A percentile compares a stretch with the other conserved stretches of the same genome.
Evolutionary conservation across 1,139 yeast species (phyloP).

Genomic region (Zygosaccharomyces pseudobailii): DNA sequence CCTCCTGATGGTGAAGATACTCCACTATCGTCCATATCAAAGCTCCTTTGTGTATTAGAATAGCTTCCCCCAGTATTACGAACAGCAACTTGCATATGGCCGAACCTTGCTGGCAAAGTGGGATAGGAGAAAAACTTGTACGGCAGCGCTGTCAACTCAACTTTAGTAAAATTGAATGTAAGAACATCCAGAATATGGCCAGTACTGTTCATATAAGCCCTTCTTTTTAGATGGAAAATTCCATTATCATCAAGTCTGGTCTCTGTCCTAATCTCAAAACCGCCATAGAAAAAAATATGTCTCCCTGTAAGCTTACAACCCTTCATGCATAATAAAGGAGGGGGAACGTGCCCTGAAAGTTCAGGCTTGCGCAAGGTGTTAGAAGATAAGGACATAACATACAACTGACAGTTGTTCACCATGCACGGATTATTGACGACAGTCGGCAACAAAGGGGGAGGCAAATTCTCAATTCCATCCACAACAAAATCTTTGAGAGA

Average conservation of each 20-base stretch:
- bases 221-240: constrained; percentile 32
- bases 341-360: constrained; percentile 38
- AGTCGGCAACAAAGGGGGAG: constrained; percentile 40
- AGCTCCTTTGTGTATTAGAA: constrained; percentile 1
- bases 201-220: constrained; percentile 36
- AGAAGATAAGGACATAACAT: constrained; percentile 37
- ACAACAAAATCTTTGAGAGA: constrained; percentile 36
- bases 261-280: constrained; percentile 40
- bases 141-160: constrained; percentile 40
- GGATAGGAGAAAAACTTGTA: constrained; percentile 37
- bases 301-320: constrained; percentile 38
- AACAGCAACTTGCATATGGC: constrained; percentile 39
- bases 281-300: constrained; percentile 45
- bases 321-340: constrained; percentile 39
- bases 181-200: constrained; percentile 42
- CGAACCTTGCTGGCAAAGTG: constrained; percentile 43
- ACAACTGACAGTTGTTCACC: constrained; percentile 36
- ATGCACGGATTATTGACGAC: constrained; percentile 39
- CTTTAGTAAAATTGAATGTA: constrained; percentile 36
- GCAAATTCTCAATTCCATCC: constrained; percentile 39
- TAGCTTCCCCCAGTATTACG: constrained; percentile 2
- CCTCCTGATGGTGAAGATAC: constrained; percentile 1
- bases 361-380: constrained; percentile 32
- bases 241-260: constrained; percentile 30
- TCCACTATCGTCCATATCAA: constrained; percentile 4